These are phyloP conservation scores for Salix arbutifolia DNA, from an alignment of 345 rosid genomes.

Conservation along the genomic window DNA sequence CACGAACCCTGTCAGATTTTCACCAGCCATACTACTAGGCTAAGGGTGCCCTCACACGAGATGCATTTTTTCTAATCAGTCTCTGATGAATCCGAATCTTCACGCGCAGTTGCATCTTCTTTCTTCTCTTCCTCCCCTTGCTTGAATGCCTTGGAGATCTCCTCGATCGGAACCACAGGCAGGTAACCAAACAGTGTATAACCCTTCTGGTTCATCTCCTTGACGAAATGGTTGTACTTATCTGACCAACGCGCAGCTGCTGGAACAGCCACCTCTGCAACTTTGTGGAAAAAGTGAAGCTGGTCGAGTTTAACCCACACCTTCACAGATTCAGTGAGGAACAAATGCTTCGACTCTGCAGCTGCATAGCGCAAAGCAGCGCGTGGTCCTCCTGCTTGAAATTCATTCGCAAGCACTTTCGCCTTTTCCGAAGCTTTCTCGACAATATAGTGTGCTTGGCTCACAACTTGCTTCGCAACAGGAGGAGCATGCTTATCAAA, in stretches of 20 bases:
- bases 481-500: slow-evolving; percentile 75
- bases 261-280: slow-evolving; percentile 49
- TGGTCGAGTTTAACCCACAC: slow-evolving; percentile 49
- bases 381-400: slow-evolving; percentile 50
- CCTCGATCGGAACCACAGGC: slow-evolving; percentile 69
- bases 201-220: slow-evolving; percentile 53
- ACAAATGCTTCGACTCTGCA: slow-evolving; percentile 46
- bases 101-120: slow-evolving; percentile 19
- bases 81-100: slow-evolving; percentile 43
- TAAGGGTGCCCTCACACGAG: not conserved
- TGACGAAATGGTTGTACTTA: slow-evolving; percentile 47
- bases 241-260: slow-evolving; percentile 49
- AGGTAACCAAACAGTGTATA: slow-evolving; percentile 44
- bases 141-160: slow-evolving; percentile 51
- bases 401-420: slow-evolving; percentile 45
- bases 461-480: slow-evolving; percentile 46
- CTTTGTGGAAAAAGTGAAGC: slow-evolving; percentile 43
- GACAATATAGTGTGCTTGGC: slow-evolving; percentile 37
- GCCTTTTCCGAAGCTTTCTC: slow-evolving; percentile 42
- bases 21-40: not conserved
- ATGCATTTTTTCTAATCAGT: slow-evolving; percentile 35
- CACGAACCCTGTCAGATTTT: not conserved
- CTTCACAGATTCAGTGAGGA: slow-evolving; percentile 49
- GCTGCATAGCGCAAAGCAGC: slow-evolving; percentile 53
- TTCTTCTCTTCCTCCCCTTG: slow-evolving; percentile 36